Evolutionary conservation across 805 yeast genomes (phyloP).

Genomic region (Blastobotrys americana): DNA sequence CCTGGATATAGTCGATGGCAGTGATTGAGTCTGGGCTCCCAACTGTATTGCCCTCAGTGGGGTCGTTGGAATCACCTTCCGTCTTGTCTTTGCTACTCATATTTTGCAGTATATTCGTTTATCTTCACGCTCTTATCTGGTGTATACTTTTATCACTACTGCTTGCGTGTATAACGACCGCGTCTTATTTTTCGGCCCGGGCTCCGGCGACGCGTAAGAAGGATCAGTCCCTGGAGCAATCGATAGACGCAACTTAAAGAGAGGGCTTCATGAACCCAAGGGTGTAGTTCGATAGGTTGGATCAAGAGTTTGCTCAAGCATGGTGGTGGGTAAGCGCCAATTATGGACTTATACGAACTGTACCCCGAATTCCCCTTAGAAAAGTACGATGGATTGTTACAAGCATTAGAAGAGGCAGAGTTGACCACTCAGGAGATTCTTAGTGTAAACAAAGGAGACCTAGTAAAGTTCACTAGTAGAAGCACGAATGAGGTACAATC

Average conservation of each 20-base stretch:
- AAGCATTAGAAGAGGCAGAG: conserved; percentile 11
- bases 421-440: conserved; percentile 12
- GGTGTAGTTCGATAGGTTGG: too few species aligned
- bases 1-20: conserved; percentile 28
- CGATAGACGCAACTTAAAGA: too few species aligned
- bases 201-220: background rate
- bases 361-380: conserved; percentile 9
- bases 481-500: conserved; percentile 13
- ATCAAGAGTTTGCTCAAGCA: too few species aligned
- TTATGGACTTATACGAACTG: conserved; percentile 12
- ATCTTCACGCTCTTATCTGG: too few species aligned
- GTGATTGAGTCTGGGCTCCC: conserved; percentile 28
- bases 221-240: too few species aligned
- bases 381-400: conserved; percentile 13
- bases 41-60: conserved; percentile 7
- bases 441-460: conserved; percentile 5
- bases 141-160: too few species aligned
- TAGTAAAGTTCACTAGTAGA: conserved; percentile 9
- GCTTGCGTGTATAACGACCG: background rate
- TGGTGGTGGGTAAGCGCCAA: too few species aligned
- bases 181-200: background rate
- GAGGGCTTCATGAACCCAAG: too few species aligned
- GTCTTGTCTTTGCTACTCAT: background rate
- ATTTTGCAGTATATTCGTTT: background rate
- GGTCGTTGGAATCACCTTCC: too few species aligned